A percentile compares a stretch with the other conserved stretches of the same genome.
Conservation (phyloP, 2,329 filamentous ascomycete species). For the Teratosphaeria epicoccoides region DNA sequence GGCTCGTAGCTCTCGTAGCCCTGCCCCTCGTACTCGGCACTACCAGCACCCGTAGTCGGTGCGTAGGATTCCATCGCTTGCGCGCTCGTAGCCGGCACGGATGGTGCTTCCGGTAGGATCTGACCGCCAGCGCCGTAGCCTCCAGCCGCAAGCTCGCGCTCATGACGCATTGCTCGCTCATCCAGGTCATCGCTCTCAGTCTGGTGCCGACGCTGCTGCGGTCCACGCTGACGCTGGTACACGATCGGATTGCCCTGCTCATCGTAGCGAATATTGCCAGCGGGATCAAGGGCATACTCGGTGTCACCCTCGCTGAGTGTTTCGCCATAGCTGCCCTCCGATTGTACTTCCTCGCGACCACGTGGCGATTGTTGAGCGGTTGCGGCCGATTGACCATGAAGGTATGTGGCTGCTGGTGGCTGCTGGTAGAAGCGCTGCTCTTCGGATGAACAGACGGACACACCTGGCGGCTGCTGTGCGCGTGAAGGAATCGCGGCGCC, state of each 20-base stretch:
- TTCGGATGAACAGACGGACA: constrained; percentile 8
- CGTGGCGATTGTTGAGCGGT: constrained; percentile 24
- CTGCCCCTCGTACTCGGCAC: constrained; percentile 37
- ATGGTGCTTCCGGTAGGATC: constrained; percentile 9
- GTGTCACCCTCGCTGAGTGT: constrained; percentile 55
- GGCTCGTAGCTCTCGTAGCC: constrained; percentile 59
- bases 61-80: constrained; percentile 23
- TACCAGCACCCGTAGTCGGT: constrained; percentile 10
- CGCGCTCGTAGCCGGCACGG: constrained; percentile 21
- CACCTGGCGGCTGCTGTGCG: background rate
- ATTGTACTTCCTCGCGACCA: constrained; percentile 12
- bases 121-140: constrained; percentile 31
- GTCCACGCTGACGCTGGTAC: constrained; percentile 29
- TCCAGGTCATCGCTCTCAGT: constrained; percentile 7
- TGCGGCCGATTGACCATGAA: constrained; percentile 18
- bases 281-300: constrained; percentile 57
- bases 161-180: constrained; percentile 8
- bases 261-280: constrained; percentile 53
- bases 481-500: constrained; percentile 1
- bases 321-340: constrained; percentile 28
- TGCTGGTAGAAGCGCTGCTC: constrained; percentile 37
- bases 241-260: constrained; percentile 50
- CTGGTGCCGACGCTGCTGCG: background rate
- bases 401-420: constrained; percentile 25
- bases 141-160: constrained; percentile 33